These are phyloP conservation scores for Camellia japonica DNA, from an alignment of 148 eudicot species.

Conservation along the genomic window DNA sequence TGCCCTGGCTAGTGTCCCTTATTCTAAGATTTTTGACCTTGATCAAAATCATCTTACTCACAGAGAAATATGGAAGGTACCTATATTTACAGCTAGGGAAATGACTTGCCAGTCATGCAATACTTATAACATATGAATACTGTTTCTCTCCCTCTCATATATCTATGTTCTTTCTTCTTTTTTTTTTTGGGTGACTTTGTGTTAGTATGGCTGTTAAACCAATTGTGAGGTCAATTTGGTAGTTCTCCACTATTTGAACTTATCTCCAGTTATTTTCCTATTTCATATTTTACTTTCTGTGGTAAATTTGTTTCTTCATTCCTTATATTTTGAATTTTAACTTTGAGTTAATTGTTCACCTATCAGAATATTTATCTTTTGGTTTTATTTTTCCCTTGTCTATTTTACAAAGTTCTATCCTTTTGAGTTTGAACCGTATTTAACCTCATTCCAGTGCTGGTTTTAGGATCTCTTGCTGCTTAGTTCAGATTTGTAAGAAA, in stretches of 20 bases:
- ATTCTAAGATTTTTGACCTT: constrained; percentile 86
- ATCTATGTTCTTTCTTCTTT: neutral
- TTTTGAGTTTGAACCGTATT: neutral
- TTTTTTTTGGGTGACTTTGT: neutral
- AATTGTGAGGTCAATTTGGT: neutral
- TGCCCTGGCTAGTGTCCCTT: constrained; percentile 64
- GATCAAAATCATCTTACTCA: constrained; percentile 87
- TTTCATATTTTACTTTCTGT: neutral
- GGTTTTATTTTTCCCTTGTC: neutral
- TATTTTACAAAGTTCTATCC: neutral
- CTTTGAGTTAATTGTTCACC: neutral
- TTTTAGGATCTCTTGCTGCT: neutral
- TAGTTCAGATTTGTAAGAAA: neutral
- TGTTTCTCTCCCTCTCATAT: neutral
- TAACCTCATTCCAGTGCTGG: neutral
- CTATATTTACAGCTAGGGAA: neutral
- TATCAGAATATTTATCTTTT: neutral
- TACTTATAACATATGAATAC: neutral
- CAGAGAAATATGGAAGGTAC: constrained; percentile 94
- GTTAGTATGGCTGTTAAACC: neutral
- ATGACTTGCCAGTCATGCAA: neutral
- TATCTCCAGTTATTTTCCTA: neutral
- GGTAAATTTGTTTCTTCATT: neutral
- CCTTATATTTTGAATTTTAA: neutral
- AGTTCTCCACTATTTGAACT: neutral